Base-by-base conservation (phyloP, 2,329 filamentous ascomycete genomes). In the Pseudogymnoascus sp. region DNA sequence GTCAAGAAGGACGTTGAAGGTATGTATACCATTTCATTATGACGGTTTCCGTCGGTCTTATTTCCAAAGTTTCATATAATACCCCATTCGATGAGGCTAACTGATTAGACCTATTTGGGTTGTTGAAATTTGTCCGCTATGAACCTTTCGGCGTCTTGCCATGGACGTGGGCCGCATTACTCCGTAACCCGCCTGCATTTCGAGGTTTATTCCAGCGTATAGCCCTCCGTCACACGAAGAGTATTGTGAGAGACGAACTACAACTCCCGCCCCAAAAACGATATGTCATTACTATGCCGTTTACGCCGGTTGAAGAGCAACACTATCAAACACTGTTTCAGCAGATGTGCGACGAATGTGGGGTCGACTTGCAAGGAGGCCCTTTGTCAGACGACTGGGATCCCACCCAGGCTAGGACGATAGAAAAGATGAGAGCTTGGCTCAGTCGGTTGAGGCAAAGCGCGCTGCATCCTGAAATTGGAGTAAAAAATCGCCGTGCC, bases 251-350 rank as follows among this genome's bases (percentile, higher is more conserved):
- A 37, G 80, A 88, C 62, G 92, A 99, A 68, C 80, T 97, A 37
- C 78, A 79, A 1, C 74, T 99, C 9, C 94, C 94, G 8, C 79
- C 85, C 0, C 94, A 99, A 70, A 92, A 89, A 69, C 86, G 94
- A 8, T 86, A 91, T 64, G 87, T 96, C 9, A 90, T 97, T 62
- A 94, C 88, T 1, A 86, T 96, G 72, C 91, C 94, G 0, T 96
- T 97, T 69, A 94, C 89, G 0, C 85, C 90, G 0, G 84, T 97
- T 9, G 94, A 97, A 71, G 90, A 97, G 70, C 90, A 97, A 70
- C 86, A 96, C 69, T 97, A 97, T 69, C 80, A 82, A 41, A 83
- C 86, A 6, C 74, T 96, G 2, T 92, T 93, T 70, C 81, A 85
- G 57, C 79, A 89, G 64, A 91, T 96, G 83, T 86, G 86, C 59